These are phyloP conservation scores for Ophiostoma piceae DNA, from an alignment of 2,329 filamentous ascomycete genomes.

Conservation along the genomic window DNA sequence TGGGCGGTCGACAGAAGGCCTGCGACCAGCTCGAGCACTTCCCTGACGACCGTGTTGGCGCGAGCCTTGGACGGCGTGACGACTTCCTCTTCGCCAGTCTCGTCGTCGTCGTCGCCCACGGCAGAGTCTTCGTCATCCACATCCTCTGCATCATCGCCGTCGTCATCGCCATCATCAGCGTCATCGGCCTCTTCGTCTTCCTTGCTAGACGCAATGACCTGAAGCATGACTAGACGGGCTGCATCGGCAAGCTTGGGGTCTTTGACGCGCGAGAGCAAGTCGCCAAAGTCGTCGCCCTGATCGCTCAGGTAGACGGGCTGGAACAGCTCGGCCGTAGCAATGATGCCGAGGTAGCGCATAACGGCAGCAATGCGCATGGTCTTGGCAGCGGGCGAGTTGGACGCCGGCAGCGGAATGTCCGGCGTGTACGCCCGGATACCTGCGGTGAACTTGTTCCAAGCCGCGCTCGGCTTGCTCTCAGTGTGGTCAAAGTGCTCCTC, in stretches of 20 bases:
- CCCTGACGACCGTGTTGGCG: not conserved
- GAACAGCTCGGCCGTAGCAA: slow-evolving; percentile 9
- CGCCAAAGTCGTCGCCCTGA: not conserved
- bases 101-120: not conserved
- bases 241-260: slow-evolving; percentile 7
- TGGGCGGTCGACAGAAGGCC: not conserved
- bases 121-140: not conserved
- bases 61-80: not conserved
- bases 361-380: slow-evolving; percentile 19
- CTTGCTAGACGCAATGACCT: not conserved
- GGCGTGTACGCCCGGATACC: not conserved
- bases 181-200: not conserved
- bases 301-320: slow-evolving; percentile 17
- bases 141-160: not conserved
- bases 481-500: not conserved
- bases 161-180: not conserved
- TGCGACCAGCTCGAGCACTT: not conserved
- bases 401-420: slow-evolving; percentile 10
- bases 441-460: not conserved
- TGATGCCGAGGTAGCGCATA: not conserved
- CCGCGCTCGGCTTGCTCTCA: not conserved
- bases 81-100: not conserved
- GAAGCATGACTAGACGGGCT: not conserved
- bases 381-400: slow-evolving; percentile 18
- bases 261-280: not conserved